These are phyloP conservation scores for Hericium alpestre DNA, from an alignment of 768 basidiomycete species.

Conservation along the genomic window DNA sequence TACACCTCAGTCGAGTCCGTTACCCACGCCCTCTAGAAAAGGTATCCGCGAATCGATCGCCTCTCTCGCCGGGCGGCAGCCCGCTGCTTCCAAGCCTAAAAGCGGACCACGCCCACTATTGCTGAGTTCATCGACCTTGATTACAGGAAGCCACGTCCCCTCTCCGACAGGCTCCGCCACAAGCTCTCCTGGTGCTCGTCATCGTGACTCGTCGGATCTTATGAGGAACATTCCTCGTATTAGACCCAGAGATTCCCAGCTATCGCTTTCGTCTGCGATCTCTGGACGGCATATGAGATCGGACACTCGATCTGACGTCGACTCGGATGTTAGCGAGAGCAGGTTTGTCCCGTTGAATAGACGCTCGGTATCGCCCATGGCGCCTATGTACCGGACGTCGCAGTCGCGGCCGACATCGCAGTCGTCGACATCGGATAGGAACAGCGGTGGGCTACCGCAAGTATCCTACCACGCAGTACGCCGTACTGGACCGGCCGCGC, in stretches of 20 bases:
- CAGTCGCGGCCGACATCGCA: slow-evolving; percentile 22
- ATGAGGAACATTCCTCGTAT: neutral
- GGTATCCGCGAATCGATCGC: slow-evolving; percentile 34
- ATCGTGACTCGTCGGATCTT: neutral
- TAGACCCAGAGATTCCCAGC: slow-evolving; percentile 45
- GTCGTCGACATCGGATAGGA: slow-evolving; percentile 23
- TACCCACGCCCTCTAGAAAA: slow-evolving; percentile 28
- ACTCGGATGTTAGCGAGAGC: slow-evolving; percentile 44
- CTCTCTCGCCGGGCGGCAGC: slow-evolving; percentile 24
- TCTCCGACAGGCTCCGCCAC: slow-evolving; percentile 13
- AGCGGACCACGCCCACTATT: slow-evolving; percentile 57
- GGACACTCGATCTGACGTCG: slow-evolving; percentile 35
- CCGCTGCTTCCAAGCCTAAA: slow-evolving; percentile 29
- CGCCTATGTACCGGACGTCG: slow-evolving; percentile 16
- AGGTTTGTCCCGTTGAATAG: slow-evolving; percentile 56
- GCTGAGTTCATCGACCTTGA: slow-evolving; percentile 34
- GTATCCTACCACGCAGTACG: neutral
- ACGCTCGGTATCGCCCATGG: slow-evolving; percentile 63
- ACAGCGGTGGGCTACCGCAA: slow-evolving; percentile 1
- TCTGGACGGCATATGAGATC: slow-evolving; percentile 24
- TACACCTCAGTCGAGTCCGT: slow-evolving; percentile 14
- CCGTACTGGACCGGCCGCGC: too few relatives aligned
- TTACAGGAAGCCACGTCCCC: slow-evolving; percentile 12
- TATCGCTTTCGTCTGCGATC: slow-evolving; percentile 46
- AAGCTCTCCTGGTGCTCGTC: slow-evolving; percentile 9